Base-by-base conservation (phyloP, 495 filamentous ascomycete species). In the Hypoxylon perforatum region DNA sequence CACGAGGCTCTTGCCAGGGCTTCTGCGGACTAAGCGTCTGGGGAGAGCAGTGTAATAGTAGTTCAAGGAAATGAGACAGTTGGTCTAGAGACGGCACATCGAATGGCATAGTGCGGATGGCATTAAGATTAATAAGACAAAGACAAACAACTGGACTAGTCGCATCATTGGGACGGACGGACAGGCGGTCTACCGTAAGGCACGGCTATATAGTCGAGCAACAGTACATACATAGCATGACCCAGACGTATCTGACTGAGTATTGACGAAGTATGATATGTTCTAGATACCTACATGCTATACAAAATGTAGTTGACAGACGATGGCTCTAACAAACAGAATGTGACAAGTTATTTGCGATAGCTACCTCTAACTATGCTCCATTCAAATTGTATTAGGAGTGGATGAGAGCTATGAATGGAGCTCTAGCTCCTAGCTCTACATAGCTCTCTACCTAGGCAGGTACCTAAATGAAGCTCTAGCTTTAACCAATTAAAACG, bases 1-100 rank as follows among this genome's bases (percentile, higher is more conserved):
- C 92, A 92, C 77, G 93, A 96, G 80, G 90, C 86, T 50, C 77
- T 97, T 70, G 92, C 91, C 62, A 82, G 86, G 70, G 91, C 88
- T 23, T 91, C 88, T 36, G 85, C 88, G 46, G 92, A 95, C 54
- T 86, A 75, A n/a, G n/a, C n/a, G 49, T 1, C 0, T 45, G 12
- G 25, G 15, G 7, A 42, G 18, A 46, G 10, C n/a, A 39, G 6
- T 67, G 45, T 61, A 36, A 44, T 46, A 55, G 39, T 41, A 56
- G 48, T 30, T n/a, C 18, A 42, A 25, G 44, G 56, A 33, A 41
- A 49, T 50, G 19, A 51, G 15, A 11, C 6, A 60, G 38, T 28
- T 28, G 18, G 35, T 15, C 33, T 21, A 19, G 15, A 47, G 25
- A 21, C 25, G 55, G 22, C 3, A 42, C 5, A 42, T 12, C 12